phyloP scores from a whole-genome alignment of 1,284 basidiomycete species.

The Puccinia horiana region DNA sequence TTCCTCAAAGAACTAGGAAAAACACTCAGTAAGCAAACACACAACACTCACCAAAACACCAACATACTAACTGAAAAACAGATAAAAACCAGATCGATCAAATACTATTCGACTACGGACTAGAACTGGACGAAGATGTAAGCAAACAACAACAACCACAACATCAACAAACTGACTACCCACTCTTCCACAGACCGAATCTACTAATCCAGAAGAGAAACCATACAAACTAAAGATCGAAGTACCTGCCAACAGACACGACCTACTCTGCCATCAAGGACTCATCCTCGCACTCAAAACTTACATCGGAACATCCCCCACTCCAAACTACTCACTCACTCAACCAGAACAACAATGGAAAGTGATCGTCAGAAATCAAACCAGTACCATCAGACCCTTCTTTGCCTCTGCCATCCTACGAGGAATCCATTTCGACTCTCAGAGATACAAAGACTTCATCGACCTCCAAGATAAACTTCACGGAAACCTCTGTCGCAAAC shows the following conservation, averaged over 20 bases:
- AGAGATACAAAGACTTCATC: slow-evolving; percentile 94
- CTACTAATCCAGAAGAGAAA: slow-evolving; percentile 54
- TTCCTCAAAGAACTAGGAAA: slow-evolving; percentile 33
- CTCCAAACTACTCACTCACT: slow-evolving; percentile 76
- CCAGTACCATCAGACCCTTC: slow-evolving; percentile 78
- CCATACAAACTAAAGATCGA: slow-evolving; percentile 94
- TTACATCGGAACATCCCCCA: slow-evolving; percentile 74
- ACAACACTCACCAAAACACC: background rate
- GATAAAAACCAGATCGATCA: slow-evolving; percentile 22
- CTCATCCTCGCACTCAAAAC: slow-evolving; percentile 82
- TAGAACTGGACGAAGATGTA: slow-evolving; percentile 46
- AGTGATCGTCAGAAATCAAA: slow-evolving; percentile 62
- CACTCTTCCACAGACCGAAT: slow-evolving; percentile 15
- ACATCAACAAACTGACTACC: background rate
- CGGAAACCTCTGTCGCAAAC: slow-evolving; percentile 85
- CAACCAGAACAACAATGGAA: slow-evolving; percentile 62
- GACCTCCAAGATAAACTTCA: slow-evolving; percentile 92
- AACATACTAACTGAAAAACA: background rate
- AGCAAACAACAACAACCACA: background rate
- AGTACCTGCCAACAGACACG: slow-evolving; percentile 97
- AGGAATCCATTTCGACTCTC: slow-evolving; percentile 79
- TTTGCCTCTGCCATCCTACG: slow-evolving; percentile 89
- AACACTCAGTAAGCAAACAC: slow-evolving; percentile 17
- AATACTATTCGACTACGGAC: slow-evolving; percentile 37
- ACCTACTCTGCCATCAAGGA: slow-evolving; percentile 95